Base-by-base conservation (phyloP, 106 monocot species). In the Triglochin maritima region DNA sequence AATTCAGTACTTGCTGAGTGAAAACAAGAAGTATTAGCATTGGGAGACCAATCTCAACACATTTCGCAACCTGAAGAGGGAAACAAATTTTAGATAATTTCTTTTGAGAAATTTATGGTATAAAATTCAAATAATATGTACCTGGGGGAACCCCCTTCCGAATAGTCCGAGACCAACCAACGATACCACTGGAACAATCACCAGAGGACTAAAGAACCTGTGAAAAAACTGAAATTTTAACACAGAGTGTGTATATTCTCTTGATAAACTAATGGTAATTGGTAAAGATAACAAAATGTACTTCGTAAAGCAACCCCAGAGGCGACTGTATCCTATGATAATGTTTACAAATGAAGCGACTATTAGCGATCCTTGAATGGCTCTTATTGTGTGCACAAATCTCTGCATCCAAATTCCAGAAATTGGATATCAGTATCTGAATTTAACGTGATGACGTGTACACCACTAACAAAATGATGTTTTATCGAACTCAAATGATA, bases 11-110 rank as follows among this genome's bases (percentile, higher is more conserved):
- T 66, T 90, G 90, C 56, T 87, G 90, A 44, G 72, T 66, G 17
- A 66, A 47, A 41, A 89, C 81, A 45, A 81, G 67, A 17, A 90
- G 65, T 65, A 95, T 78, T 59, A 95, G 77, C 94, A 95, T 90
- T 6, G 90, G 94, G 63, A 95, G 60, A 55, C 94, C 94, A 66
- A 95, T 83, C 79, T 95, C 94, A 69, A 95, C 94, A 72, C 94
- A 95, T 76, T 95, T 90, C 50, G 78, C 94, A 42, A 95, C 77
- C 94, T 95, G 56, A 14, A 66, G 43, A 15, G 60, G 8, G 0
- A 42, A 66, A 50, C 53, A 66, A 74, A 71, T 54, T 11, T 56
- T 51, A 59, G 54, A 46, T 56, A 54, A 43, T 9, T 44, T 50
- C 61, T 46, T 9, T 63, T 10, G 46, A 44, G 16, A 56, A 9